These are phyloP conservation scores for Scutellaria galericulata DNA, from an alignment of 257 asterid genomes.

Conservation along the genomic window DNA sequence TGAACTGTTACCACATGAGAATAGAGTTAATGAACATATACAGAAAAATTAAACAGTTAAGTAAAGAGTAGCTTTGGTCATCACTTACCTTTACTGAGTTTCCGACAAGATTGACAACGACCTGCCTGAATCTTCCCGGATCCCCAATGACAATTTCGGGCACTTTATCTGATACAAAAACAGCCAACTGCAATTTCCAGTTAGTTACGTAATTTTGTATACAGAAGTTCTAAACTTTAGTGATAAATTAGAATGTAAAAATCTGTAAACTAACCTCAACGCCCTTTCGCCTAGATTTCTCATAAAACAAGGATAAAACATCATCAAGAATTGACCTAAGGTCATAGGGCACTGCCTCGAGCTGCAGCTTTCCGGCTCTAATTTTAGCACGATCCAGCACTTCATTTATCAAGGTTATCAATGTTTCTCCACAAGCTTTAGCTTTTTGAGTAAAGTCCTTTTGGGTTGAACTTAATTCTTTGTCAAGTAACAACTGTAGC, in stretches of 20 bases:
- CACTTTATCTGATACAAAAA: slow-evolving; percentile 85
- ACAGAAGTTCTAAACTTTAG: slow-evolving; percentile 16
- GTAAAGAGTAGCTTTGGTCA: slow-evolving; percentile 6
- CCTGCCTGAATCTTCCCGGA: slow-evolving; percentile 96
- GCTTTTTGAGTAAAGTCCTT: slow-evolving; percentile 94
- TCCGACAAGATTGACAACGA: slow-evolving; percentile 87
- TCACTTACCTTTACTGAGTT: slow-evolving; percentile 92
- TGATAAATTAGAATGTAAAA: background rate
- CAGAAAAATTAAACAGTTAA: background rate
- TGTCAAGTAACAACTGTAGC: slow-evolving; percentile 80
- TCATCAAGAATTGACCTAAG: slow-evolving; percentile 80
- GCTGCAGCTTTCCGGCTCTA: slow-evolving; percentile 85
- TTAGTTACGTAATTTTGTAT: slow-evolving; percentile 24
- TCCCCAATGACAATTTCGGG: slow-evolving; percentile 88
- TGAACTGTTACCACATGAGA: slow-evolving; percentile 56
- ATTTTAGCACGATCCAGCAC: slow-evolving; percentile 94
- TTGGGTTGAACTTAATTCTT: slow-evolving; percentile 82
- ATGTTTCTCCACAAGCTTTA: slow-evolving; percentile 87
- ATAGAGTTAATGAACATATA: background rate
- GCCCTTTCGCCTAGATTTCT: slow-evolving; percentile 81
- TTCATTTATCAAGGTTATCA: slow-evolving; percentile 87
- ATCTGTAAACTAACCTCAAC: slow-evolving; percentile 64
- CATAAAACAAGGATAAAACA: slow-evolving; percentile 83
- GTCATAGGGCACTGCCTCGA: slow-evolving; percentile 83
- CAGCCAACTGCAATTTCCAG: slow-evolving; percentile 77